phyloP scores from a whole-genome alignment of 345 rosid species.

The Populus ilicifolia region DNA sequence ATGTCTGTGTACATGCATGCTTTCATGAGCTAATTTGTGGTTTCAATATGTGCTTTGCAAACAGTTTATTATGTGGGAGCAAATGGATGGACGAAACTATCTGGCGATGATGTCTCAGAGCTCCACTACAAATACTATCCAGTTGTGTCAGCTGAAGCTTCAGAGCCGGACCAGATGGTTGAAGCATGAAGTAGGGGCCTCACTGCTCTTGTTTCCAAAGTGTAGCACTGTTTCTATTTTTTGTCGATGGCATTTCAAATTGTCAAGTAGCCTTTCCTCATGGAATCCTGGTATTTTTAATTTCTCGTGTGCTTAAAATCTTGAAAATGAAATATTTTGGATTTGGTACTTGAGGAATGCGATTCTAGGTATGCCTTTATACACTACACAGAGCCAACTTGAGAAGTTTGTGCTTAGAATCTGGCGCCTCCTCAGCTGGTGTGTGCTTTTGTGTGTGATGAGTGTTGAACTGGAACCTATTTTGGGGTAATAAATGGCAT shows the following conservation, averaged over 20 bases:
- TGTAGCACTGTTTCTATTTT: slow-evolving; percentile 3
- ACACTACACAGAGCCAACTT: background rate
- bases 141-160: slow-evolving; percentile 41
- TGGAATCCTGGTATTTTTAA: background rate
- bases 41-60: background rate
- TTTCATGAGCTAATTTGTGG: background rate
- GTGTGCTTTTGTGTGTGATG: background rate
- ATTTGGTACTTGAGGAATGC: background rate
- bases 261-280: background rate
- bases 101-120: slow-evolving; percentile 97
- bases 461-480: background rate
- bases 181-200: slow-evolving; percentile 37
- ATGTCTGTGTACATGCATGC: background rate
- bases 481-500: slow-evolving; percentile 2
- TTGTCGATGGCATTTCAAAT: slow-evolving; percentile 6
- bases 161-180: slow-evolving; percentile 79
- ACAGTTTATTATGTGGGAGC: slow-evolving; percentile 96
- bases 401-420: background rate
- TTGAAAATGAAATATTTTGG: background rate
- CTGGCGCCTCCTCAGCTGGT: background rate
- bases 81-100: slow-evolving; percentile 86
- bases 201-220: background rate
- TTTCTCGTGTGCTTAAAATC: background rate
- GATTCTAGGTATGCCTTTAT: background rate
- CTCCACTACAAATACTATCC: slow-evolving; percentile 85